Base-by-base conservation (phyloP, 805 yeast genomes). In the Barnettozyma salicaria region DNA sequence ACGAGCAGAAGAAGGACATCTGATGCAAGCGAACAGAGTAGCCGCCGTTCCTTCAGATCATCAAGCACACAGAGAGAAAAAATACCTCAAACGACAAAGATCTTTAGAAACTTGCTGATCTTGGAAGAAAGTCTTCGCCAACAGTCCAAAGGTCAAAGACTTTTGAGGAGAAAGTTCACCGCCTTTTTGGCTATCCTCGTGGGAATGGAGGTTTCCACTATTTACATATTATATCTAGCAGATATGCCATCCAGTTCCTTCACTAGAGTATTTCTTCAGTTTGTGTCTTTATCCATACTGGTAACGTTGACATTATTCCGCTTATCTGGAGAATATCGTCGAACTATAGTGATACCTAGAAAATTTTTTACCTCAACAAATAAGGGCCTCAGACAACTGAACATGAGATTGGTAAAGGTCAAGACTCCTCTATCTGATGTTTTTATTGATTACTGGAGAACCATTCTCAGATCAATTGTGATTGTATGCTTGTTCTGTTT, bases 301-400 rank as follows among this genome's bases (percentile, higher is more conserved):
- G 76, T 89, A 14, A 83, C 96, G 0, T 61, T 88, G 39, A 69
- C 77, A 19, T 64, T 90, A 29, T 90, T 86, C 60, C 88, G 83
- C 52, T 60, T 90, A 24, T 80, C 95, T 18, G 98, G 98, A 1
- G 92, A 88, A 61, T 92, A 90, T 59, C 75, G 74, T 40, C 74
- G 92, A 43, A 86, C 96, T 1, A 84, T 90, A 37, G 80, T 84
- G 12, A 65, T 78, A 28, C 95, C 96, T 2, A 72, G 95, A 43
- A 71, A 76, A 53, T 90, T 88, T 54, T 63, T 92, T 38, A 65
- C 78, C 1, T 74, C 81, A n/a, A 78, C 97, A 7, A 92, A 92
- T 59, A 87, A 86, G 55, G 97, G 97, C 0, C 63, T 90, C 19
- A 64, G 96, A 34, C 90, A 86, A 50, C 67, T 89, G 47, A 89